Evolutionary conservation across 2,329 filamentous ascomycete genomes (phyloP), one percentile per base, ranked within the genome.

Genomic region (Aspergillus transmontanensis): DNA sequence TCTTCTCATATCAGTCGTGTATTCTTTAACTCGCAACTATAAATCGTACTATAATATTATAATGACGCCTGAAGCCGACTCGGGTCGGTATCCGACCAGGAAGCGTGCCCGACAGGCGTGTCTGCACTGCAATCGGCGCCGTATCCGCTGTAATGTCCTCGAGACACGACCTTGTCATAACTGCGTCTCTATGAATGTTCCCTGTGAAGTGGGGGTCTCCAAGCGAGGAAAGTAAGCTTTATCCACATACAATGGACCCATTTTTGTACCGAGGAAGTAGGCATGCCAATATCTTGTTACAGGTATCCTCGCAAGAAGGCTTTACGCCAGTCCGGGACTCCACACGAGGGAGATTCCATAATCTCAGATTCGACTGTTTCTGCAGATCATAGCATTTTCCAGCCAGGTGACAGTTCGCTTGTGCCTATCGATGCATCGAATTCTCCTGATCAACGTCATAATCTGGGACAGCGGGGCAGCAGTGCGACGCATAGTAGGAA

Each of bases 101-200:
- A 71, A 67, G 9, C 76, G 80, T 51, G 80, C 80, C 34, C 80
- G 78, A 63, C 72, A 79, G 62, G 80, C 81, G 9, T 83, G 81
- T 63, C 71, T 76, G 43, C 75, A 77, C 28, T 82, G 80, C 64
- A 81, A 82, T 62, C 71, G 77, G n/a, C 77, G 79, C 36, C 75
- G 80, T 39, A 80, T 82, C 41, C 79, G 79, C 58, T 83, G 80
- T 65, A 78, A 82, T 72, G 81, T 82, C n/a, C 73, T 79, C 14
- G 78, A 81, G 50, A 71, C 69, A 60, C 79, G 75, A n/a, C 80
- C 80, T 6, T 82, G 80, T 64, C 70, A 73, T 43, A 82, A 82
- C 60, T 83, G 80, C 60, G 67, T 73, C 36, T 64, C 74, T 5
- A 73, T 73, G 57, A 75, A 76, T 56, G 69, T 76, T 2, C 61